phyloP scores from a whole-genome alignment of 2,329 filamentous ascomycete genomes.

The Westerdykella ornata region DNA sequence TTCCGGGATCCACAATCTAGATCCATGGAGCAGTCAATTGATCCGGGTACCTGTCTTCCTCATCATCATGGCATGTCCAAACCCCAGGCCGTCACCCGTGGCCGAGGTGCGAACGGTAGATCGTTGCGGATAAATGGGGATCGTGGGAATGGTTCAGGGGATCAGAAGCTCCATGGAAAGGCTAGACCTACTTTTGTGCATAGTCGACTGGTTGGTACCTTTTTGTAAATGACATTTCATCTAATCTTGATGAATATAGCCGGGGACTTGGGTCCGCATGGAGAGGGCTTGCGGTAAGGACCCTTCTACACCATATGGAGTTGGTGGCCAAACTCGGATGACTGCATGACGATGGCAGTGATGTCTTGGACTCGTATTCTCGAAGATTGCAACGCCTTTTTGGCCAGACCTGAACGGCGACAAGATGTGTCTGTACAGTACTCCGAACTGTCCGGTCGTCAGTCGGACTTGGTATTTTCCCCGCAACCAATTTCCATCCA shows the following conservation, averaged over 20 bases:
- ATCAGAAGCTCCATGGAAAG: no score
- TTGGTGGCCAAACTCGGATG: background rate
- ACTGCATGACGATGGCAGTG: background rate
- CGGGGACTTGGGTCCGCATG: slow-evolving; percentile 6
- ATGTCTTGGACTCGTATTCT: background rate
- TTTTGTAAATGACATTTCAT: slow-evolving; percentile 6
- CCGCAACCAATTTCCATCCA: slow-evolving; percentile 4
- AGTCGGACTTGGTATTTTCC: background rate
- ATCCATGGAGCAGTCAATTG: slow-evolving; percentile 11
- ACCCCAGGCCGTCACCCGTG: slow-evolving; percentile 8
- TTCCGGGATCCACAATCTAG: slow-evolving; percentile 9
- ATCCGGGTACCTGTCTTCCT: slow-evolving; percentile 7
- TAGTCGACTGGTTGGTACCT: slow-evolving; percentile 6
- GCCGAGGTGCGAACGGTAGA: slow-evolving; percentile 8
- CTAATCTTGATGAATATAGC: slow-evolving; percentile 8
- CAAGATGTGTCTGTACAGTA: background rate
- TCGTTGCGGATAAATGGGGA: slow-evolving; percentile 14
- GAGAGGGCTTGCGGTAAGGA: background rate
- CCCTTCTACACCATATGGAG: slow-evolving; percentile 2
- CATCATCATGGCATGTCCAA: slow-evolving; percentile 3
- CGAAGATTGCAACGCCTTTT: background rate
- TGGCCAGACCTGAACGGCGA: background rate
- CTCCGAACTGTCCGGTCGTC: no score
- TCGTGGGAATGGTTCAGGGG: slow-evolving; percentile 1
- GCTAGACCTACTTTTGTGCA: no score